These are phyloP conservation scores for Eucalyptus erythrocorys DNA, from an alignment of 345 rosid species.

Conservation along the genomic window DNA sequence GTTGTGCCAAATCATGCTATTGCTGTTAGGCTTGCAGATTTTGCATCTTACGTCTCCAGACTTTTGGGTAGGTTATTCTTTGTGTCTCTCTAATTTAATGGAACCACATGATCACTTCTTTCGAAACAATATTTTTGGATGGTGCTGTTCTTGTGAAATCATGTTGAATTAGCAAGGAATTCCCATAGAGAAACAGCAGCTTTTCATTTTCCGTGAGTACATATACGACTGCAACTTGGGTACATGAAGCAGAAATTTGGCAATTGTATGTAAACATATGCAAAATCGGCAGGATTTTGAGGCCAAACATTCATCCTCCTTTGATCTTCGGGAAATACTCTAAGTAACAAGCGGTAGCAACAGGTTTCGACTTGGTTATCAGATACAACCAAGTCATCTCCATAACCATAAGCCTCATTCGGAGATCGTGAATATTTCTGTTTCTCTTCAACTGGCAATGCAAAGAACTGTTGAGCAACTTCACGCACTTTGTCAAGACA, in stretches of 20 bases:
- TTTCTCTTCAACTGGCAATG: constrained; percentile 29
- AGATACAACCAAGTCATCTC: constrained; percentile 24
- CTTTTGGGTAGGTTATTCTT: neutral
- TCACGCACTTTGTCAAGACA: constrained; percentile 27
- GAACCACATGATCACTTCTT: neutral
- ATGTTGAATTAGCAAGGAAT: neutral
- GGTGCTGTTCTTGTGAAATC: neutral
- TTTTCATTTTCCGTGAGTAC: neutral
- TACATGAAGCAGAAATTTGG: neutral
- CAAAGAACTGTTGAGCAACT: constrained; percentile 26
- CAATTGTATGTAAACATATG: constrained; percentile 1
- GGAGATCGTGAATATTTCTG: constrained; percentile 17
- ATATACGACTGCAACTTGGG: neutral
- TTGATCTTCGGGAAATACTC: constrained; percentile 25
- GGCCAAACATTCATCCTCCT: constrained; percentile 37
- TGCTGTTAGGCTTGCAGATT: neutral
- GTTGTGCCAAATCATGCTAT: neutral
- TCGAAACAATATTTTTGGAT: neutral
- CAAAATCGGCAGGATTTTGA: constrained; percentile 19
- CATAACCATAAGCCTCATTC: constrained; percentile 33
- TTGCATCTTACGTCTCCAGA: neutral
- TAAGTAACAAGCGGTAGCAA: constrained; percentile 31
- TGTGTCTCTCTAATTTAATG: neutral
- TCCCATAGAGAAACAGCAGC: neutral
- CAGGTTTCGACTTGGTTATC: constrained; percentile 31